Conservation (phyloP, 177 flowering plant species). For the Vitis hybrid region DNA sequence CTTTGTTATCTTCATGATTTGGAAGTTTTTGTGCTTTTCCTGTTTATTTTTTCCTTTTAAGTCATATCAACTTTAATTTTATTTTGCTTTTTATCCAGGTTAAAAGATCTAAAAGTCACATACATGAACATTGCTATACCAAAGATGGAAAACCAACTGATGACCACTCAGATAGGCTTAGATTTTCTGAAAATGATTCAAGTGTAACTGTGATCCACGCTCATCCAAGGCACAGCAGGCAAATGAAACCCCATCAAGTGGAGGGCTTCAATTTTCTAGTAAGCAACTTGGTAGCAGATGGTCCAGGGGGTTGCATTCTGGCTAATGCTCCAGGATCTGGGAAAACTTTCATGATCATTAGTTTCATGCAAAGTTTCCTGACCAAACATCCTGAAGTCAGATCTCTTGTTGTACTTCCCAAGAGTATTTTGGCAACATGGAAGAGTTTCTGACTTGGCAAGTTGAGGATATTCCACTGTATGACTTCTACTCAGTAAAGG, state of each 20-base stretch:
- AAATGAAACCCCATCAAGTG: conserved; percentile 85
- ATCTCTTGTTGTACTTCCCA: conserved; percentile 80
- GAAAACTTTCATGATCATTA: conserved; percentile 88
- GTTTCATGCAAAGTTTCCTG: conserved; percentile 86
- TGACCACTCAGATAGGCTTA: conserved; percentile 21
- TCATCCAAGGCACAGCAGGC: conserved; percentile 77
- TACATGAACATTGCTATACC: conserved; percentile 27
- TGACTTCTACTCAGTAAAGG: conserved; percentile 73
- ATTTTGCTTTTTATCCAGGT: conserved; percentile 22
- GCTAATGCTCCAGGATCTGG: conserved; percentile 99
- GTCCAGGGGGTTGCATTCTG: conserved; percentile 88
- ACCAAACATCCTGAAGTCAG: conserved; percentile 72
- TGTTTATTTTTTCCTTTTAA: neutral
- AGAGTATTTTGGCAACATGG: conserved; percentile 81
- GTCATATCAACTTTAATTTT: neutral
- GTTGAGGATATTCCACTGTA: conserved; percentile 69
- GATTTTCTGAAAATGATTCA: conserved; percentile 31
- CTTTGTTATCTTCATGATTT: too few species aligned
- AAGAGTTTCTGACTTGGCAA: conserved; percentile 85
- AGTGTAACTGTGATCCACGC: conserved; percentile 40
- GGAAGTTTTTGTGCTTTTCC: too few species aligned
- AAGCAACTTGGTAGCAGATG: conserved; percentile 58
- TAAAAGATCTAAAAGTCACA: conserved; percentile 42
- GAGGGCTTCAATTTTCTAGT: conserved; percentile 81
- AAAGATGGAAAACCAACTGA: conserved; percentile 26